phyloP scores from a whole-genome alignment of 2,329 filamentous ascomycete species.

The Westerdykella ornata region DNA sequence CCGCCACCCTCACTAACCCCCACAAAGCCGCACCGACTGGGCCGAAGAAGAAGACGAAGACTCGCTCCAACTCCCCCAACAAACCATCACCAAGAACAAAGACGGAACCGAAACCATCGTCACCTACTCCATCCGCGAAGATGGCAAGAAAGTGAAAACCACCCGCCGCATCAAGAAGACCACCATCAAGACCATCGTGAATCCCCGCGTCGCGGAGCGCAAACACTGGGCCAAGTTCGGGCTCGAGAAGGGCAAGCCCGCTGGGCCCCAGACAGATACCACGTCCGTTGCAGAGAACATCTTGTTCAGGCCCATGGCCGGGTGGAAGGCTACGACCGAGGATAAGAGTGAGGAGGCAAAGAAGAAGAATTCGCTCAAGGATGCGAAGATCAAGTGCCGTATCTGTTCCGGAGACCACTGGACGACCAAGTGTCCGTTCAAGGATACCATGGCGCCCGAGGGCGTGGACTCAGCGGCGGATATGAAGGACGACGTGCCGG shows the following conservation, averaged over 20 bases:
- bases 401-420: slow-evolving; percentile 99
- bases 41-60: slow-evolving; percentile 80
- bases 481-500: slow-evolving; percentile 43
- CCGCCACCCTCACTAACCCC: slow-evolving; percentile 10
- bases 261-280: slow-evolving; percentile 80
- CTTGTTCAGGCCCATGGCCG: slow-evolving; percentile 84
- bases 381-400: slow-evolving; percentile 99
- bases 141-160: slow-evolving; percentile 93
- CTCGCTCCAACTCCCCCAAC: slow-evolving; percentile 75
- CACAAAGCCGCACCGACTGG: slow-evolving; percentile 66
- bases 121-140: slow-evolving; percentile 82
- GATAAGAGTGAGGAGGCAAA: slow-evolving; percentile 68
- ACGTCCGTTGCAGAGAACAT: slow-evolving; percentile 97
- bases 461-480: slow-evolving; percentile 43
- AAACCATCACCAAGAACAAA: slow-evolving; percentile 91
- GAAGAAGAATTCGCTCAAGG: slow-evolving; percentile 69
- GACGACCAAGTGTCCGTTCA: slow-evolving; percentile 97
- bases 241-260: slow-evolving; percentile 72
- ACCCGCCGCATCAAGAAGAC: slow-evolving; percentile 92
- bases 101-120: slow-evolving; percentile 96
- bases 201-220: slow-evolving; percentile 92
- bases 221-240: slow-evolving; percentile 93
- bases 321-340: slow-evolving; percentile 86
- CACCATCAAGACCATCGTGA: slow-evolving; percentile 85
- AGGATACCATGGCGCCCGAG: slow-evolving; percentile 95